Percentiles rank a stretch among this genome's conserved stretches.
phyloP scores from a whole-genome alignment of 192 early-diverging fungal species.

The Endogone sp. region DNA sequence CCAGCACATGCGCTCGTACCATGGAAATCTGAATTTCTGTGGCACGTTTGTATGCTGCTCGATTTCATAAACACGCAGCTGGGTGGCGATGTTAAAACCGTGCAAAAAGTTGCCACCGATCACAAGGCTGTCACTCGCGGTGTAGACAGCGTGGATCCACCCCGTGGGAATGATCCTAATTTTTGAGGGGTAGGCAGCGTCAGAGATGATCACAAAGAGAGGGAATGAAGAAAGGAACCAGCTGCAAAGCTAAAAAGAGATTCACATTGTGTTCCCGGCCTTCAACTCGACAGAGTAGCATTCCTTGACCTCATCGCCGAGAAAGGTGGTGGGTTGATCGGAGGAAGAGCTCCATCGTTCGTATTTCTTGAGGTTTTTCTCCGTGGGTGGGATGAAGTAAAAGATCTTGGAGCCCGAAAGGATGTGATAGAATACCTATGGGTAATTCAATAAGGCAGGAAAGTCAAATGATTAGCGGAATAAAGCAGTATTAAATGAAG shows the following conservation, averaged over 20 bases:
- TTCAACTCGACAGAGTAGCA: slow-evolving; percentile 72
- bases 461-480: neutral
- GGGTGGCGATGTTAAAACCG: slow-evolving; percentile 65
- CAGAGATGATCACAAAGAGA: too few species aligned
- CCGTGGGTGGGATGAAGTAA: slow-evolving; percentile 85
- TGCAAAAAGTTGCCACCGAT: slow-evolving; percentile 96
- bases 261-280: slow-evolving; percentile 84
- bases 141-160: slow-evolving; percentile 96
- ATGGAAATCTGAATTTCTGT: slow-evolving; percentile 80
- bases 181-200: neutral
- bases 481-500: neutral
- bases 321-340: slow-evolving; percentile 73
- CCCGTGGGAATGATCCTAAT: slow-evolving; percentile 86
- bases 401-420: slow-evolving; percentile 83
- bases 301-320: slow-evolving; percentile 79
- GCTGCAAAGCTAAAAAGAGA: neutral
- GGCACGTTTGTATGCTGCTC: slow-evolving; percentile 81
- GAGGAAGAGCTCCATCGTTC: slow-evolving; percentile 87
- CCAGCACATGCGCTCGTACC: slow-evolving; percentile 80
- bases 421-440: slow-evolving; percentile 84
- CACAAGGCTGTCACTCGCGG: slow-evolving; percentile 79
- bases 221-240: neutral
- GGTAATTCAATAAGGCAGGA: neutral
- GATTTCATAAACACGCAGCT: slow-evolving; percentile 69
- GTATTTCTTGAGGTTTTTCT: slow-evolving; percentile 82